These are phyloP conservation scores for Aspergillus phoenicis DNA, from an alignment of 2,329 filamentous ascomycete species.

Conservation along the genomic window DNA sequence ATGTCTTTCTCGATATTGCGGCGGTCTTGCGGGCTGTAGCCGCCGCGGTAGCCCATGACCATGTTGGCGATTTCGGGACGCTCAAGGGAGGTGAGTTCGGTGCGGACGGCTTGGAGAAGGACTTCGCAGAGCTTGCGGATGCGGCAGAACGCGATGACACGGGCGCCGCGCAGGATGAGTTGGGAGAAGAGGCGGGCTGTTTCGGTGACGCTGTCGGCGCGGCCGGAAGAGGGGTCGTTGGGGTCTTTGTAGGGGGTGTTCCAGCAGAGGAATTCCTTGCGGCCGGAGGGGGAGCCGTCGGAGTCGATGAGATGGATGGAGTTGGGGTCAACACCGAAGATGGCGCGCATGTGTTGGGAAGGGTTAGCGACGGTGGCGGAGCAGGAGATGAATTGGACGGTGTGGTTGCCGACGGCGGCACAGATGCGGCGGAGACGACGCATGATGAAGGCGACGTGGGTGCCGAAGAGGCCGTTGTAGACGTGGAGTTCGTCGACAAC, in stretches of 20 bases:
- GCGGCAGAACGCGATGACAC: conserved; percentile 90
- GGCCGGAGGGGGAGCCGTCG: conserved; percentile 87
- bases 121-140: conserved; percentile 87
- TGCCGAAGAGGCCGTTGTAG: conserved; percentile 92
- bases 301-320: conserved; percentile 77
- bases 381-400: conserved; percentile 89
- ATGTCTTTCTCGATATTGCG: conserved; percentile 89
- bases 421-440: conserved; percentile 83
- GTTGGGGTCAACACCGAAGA: conserved; percentile 79
- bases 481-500: conserved; percentile 93
- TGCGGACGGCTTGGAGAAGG: conserved; percentile 76
- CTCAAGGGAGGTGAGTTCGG: conserved; percentile 72
- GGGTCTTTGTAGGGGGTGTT: conserved; percentile 95
- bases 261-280: conserved; percentile 97
- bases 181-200: conserved; percentile 90
- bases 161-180: conserved; percentile 80
- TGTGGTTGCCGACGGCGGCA: conserved; percentile 81
- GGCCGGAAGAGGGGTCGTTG: conserved; percentile 79
- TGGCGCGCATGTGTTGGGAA: conserved; percentile 83
- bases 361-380: conserved; percentile 96
- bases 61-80: conserved; percentile 72
- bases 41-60: conserved; percentile 94
- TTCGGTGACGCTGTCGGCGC: conserved; percentile 79
- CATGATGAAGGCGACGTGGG: conserved; percentile 95
- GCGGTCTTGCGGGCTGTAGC: conserved; percentile 89